These are phyloP conservation scores for Starmera pachycereana DNA, from an alignment of 805 yeast genomes.

Conservation along the genomic window DNA sequence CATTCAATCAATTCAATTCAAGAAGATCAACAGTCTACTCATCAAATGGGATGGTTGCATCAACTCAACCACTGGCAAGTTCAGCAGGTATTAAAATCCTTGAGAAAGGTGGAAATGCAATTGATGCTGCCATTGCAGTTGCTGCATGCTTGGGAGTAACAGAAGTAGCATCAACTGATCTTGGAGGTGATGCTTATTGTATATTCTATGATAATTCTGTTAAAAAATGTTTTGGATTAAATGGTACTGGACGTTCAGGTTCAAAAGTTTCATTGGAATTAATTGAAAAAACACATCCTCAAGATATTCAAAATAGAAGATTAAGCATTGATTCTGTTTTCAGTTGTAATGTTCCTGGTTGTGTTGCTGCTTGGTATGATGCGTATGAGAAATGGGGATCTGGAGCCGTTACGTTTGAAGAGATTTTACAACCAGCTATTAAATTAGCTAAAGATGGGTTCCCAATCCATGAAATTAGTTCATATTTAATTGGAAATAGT, in stretches of 20 bases:
- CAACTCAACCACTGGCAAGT: constrained; percentile 69
- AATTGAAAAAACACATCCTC: constrained; percentile 28
- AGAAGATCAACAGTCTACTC: constrained; percentile 71
- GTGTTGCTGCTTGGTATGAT: constrained; percentile 73
- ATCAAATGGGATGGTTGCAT: constrained; percentile 59
- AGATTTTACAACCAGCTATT: constrained; percentile 55
- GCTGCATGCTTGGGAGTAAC: constrained; percentile 44
- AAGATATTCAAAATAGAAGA: constrained; percentile 36
- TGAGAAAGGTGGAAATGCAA: constrained; percentile 64
- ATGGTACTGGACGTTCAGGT: constrained; percentile 72
- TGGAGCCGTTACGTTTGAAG: constrained; percentile 47
- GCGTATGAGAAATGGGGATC: constrained; percentile 64
- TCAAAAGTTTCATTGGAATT: constrained; percentile 35
- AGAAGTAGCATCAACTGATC: constrained; percentile 54
- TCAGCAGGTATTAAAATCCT: constrained; percentile 62
- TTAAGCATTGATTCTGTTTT: constrained; percentile 44
- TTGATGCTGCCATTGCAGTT: constrained; percentile 54
- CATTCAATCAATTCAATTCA: constrained; percentile 28
- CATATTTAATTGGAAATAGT: constrained; percentile 35
- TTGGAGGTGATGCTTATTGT: constrained; percentile 62
- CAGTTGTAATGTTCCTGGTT: constrained; percentile 68
- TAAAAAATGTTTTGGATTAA: constrained; percentile 50
- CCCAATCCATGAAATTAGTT: constrained; percentile 52
- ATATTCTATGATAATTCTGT: constrained; percentile 41
- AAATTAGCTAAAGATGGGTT: constrained; percentile 61